Evolutionary conservation across 768 basidiomycete species (phyloP), one percentile per base, ranked within the genome.

Genomic region (Panaeolus papilionaceus): DNA sequence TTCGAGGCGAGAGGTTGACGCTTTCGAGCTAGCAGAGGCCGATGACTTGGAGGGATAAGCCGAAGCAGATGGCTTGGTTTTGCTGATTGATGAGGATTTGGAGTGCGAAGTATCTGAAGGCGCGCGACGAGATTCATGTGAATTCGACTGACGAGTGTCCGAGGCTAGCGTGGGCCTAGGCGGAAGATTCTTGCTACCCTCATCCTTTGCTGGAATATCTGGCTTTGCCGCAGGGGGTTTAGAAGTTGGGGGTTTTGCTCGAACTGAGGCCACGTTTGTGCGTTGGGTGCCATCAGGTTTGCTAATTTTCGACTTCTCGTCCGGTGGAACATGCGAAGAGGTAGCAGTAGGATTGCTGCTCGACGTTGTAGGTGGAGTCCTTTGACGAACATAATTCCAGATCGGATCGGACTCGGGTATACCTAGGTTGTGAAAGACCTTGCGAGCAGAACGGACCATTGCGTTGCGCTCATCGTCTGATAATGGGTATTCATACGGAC

Each of bases 401-500:
- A 81, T 79, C 4, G 88, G 81, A 75, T 93, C 88, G 16, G 79
- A 82, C 66, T 88, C 83, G 26, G 86, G 86, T 68, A 92, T 86
- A 28, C 83, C 83, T 64, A 92, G 78, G 37, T 74, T 75, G 39
- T 76, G 79, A 71, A 90, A 82, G 0, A 78, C 83, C 16, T 78
- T 69, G 58, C 88, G 83, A 1, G 87, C 89, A 37, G 81, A 79
- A 45, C 86, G 83, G 8, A 86, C 82, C 75, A 92, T 79, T n/a
- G 68, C 71, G 8, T 77, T 79, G 4, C 86, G 83, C 54, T 88
- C 86, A 2, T 78, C 62, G 37, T 86, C 84, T 2, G 79, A 79
- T 33, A 90, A 79, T 0, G 82, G 79, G 83, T 85, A 91, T 68
- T 88, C 89, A 66, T 83, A 88, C 0, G 92, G 92, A 6, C 90